Conservation (phyloP, 345 rosid species). For the Citrus unshiu region DNA sequence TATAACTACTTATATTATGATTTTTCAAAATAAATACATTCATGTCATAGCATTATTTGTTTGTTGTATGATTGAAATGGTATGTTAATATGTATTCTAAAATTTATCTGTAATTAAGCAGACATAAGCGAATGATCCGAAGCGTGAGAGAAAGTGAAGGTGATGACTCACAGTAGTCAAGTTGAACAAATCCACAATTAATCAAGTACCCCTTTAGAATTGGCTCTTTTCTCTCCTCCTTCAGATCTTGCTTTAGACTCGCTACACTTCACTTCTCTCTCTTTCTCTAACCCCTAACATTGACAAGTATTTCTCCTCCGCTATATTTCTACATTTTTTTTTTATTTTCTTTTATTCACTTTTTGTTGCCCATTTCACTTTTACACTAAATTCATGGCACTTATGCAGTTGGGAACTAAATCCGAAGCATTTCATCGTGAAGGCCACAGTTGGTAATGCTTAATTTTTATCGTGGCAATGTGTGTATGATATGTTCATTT, state of each 20-base stretch:
- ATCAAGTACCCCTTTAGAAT: slow-evolving; percentile 5
- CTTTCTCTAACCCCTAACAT: slow-evolving; percentile 5
- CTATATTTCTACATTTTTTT: not conserved
- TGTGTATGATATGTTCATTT: too few relatives aligned
- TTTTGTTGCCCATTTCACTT: not conserved
- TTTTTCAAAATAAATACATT: too few relatives aligned
- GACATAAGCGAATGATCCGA: slow-evolving; percentile 3
- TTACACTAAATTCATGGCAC: slow-evolving; percentile 39
- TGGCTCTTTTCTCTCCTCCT: slow-evolving; percentile 4
- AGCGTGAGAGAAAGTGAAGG: slow-evolving; percentile 18
- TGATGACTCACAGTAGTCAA: slow-evolving; percentile 10
- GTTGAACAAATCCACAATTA: not conserved
- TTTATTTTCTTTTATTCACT: not conserved
- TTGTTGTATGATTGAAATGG: accelerated
- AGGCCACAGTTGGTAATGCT: slow-evolving; percentile 48
- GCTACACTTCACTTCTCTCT: slow-evolving; percentile 22
- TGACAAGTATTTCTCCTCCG: not conserved
- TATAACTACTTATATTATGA: too few relatives aligned
- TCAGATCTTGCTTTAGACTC: slow-evolving; percentile 39
- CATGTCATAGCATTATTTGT: accelerated
- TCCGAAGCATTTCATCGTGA: slow-evolving; percentile 64
- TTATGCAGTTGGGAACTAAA: slow-evolving; percentile 74
- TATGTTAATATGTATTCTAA: too few relatives aligned
- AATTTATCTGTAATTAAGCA: too few relatives aligned
- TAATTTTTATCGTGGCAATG: not conserved